Evolutionary conservation across 2,329 filamentous ascomycete species (phyloP), one percentile per base, ranked within the genome.

Genomic region (Sclerotinia minor): DNA sequence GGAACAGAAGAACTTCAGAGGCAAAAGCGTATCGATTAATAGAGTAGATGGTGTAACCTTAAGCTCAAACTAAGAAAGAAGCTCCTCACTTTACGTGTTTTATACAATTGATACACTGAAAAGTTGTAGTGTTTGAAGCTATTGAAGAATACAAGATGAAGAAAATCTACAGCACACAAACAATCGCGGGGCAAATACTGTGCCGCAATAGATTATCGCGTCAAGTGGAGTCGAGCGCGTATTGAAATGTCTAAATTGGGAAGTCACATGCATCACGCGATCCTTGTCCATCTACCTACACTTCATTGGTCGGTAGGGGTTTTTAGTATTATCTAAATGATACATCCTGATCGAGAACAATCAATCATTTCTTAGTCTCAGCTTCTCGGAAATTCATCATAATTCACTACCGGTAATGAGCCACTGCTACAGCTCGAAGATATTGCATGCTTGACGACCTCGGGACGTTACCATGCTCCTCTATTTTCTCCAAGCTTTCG

Each of bases 221-320:
- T 26, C 17, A 24, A 44, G 35, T 35, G 13, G 19, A 19, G 41
- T 57, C 21, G n/a, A 15, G 53, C 54, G 54, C 54, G 32, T 24
- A 2, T 38, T 41, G n/a, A 41, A 38, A 57, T 13, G n/a, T 57
- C 15, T 26, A 8, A 26, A 26, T 17, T 26, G 19, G 26, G n/a
- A 26, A 26, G 35, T 58, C 35, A 58, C 54, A 58, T 58, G 54
- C n/a, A 58, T 6, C 35, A 35, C 29, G 44, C 29, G 21, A 60
- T 60, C 44, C 29, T 35, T 49, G 26, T 60, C 41, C 26, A 8
- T 38, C 38, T 8, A 13, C 9, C 38, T 38, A 8, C 29, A 54
- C 11, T 41, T 2, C 9, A 44, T 44, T 26, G 11, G 8, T 53
- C 17, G 5, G 15, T 9, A 53, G 26, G 17, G 13, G 11, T 3